phyloP scores from a whole-genome alignment of 495 filamentous ascomycete species.

The Penicillium verhagenii region DNA sequence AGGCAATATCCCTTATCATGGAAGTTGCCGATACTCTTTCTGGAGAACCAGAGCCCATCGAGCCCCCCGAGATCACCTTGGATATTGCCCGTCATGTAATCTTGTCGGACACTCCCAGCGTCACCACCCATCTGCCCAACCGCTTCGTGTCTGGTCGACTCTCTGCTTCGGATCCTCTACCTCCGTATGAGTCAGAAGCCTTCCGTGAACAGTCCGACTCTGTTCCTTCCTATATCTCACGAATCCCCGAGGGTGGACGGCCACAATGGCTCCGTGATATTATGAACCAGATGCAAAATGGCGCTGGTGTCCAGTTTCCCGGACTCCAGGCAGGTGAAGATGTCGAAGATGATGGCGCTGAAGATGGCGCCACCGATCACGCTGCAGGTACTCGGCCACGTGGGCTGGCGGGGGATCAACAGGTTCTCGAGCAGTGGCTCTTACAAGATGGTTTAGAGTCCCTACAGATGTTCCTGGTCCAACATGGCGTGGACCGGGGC shows the following conservation, averaged over 20 bases:
- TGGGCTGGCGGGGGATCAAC: conserved; percentile 30
- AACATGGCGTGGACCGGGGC: conserved; percentile 45
- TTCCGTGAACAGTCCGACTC: conserved; percentile 40
- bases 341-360: not conserved
- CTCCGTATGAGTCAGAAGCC: conserved; percentile 45
- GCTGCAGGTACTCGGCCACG: conserved; percentile 7
- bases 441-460: conserved; percentile 33
- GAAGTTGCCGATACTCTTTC: conserved; percentile 63
- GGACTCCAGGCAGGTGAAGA: conserved; percentile 10
- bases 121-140: conserved; percentile 43
- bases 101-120: conserved; percentile 64
- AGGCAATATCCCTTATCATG: conserved; percentile 65
- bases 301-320: conserved; percentile 29
- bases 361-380: not conserved
- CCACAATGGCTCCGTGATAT: conserved; percentile 46
- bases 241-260: conserved; percentile 31
- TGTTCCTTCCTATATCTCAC: conserved; percentile 34
- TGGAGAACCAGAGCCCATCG: conserved; percentile 35
- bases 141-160: conserved; percentile 43
- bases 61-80: conserved; percentile 52
- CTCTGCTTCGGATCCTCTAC: conserved; percentile 46
- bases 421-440: conserved; percentile 39
- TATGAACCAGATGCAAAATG: conserved; percentile 37
- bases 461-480: conserved; percentile 37
- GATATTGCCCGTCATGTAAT: conserved; percentile 77